Evolutionary conservation across 345 rosid species (phyloP).

Genomic region (Citrus glauca): DNA sequence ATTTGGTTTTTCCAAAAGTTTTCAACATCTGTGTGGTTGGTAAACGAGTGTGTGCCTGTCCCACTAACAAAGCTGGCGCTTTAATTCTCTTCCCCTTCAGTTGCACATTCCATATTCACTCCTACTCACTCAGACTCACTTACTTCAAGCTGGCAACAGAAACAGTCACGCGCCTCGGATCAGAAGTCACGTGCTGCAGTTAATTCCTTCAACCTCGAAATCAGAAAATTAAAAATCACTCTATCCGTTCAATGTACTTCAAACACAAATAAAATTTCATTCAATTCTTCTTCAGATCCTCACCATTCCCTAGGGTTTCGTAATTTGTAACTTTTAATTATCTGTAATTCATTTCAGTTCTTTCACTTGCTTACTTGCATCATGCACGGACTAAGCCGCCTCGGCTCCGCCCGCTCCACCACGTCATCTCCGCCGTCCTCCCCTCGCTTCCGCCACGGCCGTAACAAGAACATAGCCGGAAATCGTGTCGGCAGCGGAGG

Average conservation of each 20-base stretch:
- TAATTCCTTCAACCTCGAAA: background rate
- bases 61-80: background rate
- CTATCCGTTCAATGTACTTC: background rate
- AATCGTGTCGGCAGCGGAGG: conserved; percentile 14
- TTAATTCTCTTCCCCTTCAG: background rate
- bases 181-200: background rate
- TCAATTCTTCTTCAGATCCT: background rate
- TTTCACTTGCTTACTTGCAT: background rate
- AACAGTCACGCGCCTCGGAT: background rate
- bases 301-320: background rate
- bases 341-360: too few relatives aligned
- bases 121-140: background rate
- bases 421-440: conserved; percentile 75
- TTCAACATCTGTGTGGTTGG: background rate
- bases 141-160: background rate
- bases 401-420: conserved; percentile 51
- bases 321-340: background rate
- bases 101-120: background rate
- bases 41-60: background rate
- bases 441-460: conserved; percentile 67
- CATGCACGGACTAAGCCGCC: conserved; percentile 90
- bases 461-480: conserved; percentile 28
- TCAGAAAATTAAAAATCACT: background rate
- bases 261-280: background rate
- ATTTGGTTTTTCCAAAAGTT: background rate